Evolutionary conservation across 2,329 filamentous ascomycete genomes (phyloP), one percentile per base, ranked within the genome.

Genomic region (Monosporascus sp.): DNA sequence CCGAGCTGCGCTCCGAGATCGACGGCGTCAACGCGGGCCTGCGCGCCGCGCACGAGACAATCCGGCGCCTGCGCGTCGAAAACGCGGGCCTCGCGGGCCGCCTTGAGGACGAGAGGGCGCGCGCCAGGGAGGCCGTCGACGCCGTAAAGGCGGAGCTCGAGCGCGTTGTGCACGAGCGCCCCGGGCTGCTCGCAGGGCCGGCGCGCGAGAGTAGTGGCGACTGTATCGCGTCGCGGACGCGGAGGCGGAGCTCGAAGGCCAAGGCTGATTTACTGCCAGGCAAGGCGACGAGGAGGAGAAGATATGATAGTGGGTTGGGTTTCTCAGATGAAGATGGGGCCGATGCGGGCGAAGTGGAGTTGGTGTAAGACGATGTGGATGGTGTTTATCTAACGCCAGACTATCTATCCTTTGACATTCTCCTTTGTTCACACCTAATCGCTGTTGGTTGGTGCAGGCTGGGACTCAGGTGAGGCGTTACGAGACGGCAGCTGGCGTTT

Each of bases 271-370:
- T 58, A 60, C 9, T 54, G 47, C 65, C 65, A 22, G 63, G 62
- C 0, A 65, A 57, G 26, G 70, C 64, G 26, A 71, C 57, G 59
- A 80, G 75, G 68, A 70, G 71, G 54, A 74, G 78, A 54, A 71
- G 74, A 53, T 74, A 77, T 57, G 81, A 84, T 63, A 82, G 78
- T 51, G 81, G 80, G 0, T 61, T 84, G 49, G 79, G 79, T 0
- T 69, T 84, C 24, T 58, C 82, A 63, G 78, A 80, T 28, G 80
- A 83, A 61, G 79, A 81, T 37, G 18, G 70, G 71, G n/a, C 43
- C 37, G 43, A 20, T 18, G 7, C 8, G 22, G 22, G 43, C 43
- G 43, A 26, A 7, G 22, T 46, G 43, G 43, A 17, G 14, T 26
- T 26, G n/a, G 22, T 28, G 24, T 46, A 22, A 46, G 14, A 2